Conservation (phyloP, 2,329 filamentous ascomycete species). For the Talaromyces rugulosus region DNA sequence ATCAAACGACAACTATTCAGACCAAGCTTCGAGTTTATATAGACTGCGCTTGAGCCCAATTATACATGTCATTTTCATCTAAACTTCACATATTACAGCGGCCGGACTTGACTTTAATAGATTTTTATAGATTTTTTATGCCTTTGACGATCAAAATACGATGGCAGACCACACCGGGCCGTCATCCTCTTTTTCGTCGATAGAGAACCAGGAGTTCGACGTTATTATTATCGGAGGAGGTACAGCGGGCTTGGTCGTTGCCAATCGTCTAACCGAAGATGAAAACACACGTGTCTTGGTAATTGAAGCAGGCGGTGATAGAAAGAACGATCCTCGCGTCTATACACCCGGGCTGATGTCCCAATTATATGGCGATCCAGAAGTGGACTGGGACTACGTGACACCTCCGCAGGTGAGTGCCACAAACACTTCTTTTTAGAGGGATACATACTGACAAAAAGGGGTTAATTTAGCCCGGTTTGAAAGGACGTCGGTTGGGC, state of each 20-base stretch:
- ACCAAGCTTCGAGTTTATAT: not conserved
- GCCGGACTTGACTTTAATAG: not conserved
- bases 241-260: conserved; percentile 47
- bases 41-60: not conserved
- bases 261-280: conserved; percentile 39
- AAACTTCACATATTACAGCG: not conserved
- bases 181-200: conserved; percentile 1
- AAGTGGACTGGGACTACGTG: conserved; percentile 16
- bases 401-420: conserved; percentile 13
- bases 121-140: not conserved
- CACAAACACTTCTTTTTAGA: not conserved
- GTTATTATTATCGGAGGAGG: conserved; percentile 49
- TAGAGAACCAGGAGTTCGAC: conserved; percentile 14
- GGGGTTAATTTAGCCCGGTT: conserved; percentile 6
- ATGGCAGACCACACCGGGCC: not conserved
- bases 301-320: conserved; percentile 12
- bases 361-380: conserved; percentile 9
- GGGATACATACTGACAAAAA: not conserved
- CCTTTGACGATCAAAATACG: not conserved
- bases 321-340: conserved; percentile 15
- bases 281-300: conserved; percentile 20
- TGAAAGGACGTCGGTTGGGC: conserved; percentile 15
- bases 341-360: conserved; percentile 9
- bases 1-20: not conserved
- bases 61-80: not conserved